Conservation (phyloP, 352 stramenopile species). For the Phytophthora ohioensis region DNA sequence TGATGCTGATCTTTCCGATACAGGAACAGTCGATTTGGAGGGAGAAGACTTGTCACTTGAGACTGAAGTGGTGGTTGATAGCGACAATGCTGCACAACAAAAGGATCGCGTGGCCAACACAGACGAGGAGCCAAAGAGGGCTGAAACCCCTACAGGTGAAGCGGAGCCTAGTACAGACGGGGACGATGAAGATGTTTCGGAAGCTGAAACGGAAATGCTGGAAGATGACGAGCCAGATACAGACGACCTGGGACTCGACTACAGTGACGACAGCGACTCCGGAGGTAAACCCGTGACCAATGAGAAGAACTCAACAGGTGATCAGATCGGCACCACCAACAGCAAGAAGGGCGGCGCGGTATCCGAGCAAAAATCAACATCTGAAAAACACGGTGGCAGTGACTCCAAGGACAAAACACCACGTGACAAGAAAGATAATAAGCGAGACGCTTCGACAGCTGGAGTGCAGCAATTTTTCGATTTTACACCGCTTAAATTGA, state of each 20-base stretch:
- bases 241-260: conserved; percentile 48
- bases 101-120: neutral
- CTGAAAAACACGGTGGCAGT: neutral
- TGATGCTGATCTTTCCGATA: conserved; percentile 42
- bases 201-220: conserved; percentile 49
- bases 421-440: conserved; percentile 18
- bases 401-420: conserved; percentile 5
- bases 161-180: conserved; percentile 14
- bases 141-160: neutral
- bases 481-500: conserved; percentile 40
- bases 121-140: neutral
- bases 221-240: conserved; percentile 41
- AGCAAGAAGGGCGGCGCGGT: conserved; percentile 3
- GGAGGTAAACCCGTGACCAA: conserved; percentile 2
- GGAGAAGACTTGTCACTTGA: conserved; percentile 34
- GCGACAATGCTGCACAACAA: neutral
- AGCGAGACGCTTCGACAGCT: conserved; percentile 15
- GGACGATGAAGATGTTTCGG: conserved; percentile 44
- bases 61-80: conserved; percentile 6
- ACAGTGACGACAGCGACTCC: conserved; percentile 47
- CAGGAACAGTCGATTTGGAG: conserved; percentile 47
- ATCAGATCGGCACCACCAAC: neutral
- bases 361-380: neutral
- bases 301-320: neutral
- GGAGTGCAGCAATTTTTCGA: conserved; percentile 55